A percentile compares a stretch with the other conserved stretches of the same genome.
Evolutionary conservation across 2,329 filamentous ascomycete species (phyloP).

Genomic region (Monilinia laxa): DNA sequence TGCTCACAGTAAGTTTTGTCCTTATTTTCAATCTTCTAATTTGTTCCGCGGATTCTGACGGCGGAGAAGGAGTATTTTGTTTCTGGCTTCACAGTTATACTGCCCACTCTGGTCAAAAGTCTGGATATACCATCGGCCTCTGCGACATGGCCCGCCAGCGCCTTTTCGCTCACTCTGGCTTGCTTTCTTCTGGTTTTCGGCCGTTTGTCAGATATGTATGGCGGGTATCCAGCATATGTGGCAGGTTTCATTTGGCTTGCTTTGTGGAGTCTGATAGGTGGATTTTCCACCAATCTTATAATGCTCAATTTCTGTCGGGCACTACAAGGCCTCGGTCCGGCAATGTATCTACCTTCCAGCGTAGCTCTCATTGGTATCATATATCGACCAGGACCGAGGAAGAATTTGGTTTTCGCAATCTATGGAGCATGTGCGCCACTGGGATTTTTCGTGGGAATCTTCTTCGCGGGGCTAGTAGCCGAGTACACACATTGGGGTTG

Average conservation of each 20-base stretch:
- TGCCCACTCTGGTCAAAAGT: constrained; percentile 62
- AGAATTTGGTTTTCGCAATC: constrained; percentile 62
- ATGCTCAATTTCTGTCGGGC: constrained; percentile 75
- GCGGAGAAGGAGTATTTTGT: constrained; percentile 59
- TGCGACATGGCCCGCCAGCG: constrained; percentile 63
- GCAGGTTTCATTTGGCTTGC: constrained; percentile 62
- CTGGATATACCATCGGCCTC: constrained; percentile 62
- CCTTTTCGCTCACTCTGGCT: constrained; percentile 57
- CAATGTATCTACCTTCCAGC: constrained; percentile 68
- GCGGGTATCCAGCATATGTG: constrained; percentile 60
- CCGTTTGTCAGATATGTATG: constrained; percentile 61
- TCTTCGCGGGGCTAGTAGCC: constrained; percentile 60
- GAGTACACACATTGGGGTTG: constrained; percentile 62
- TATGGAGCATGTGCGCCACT: constrained; percentile 56
- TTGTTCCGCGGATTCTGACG: constrained; percentile 1
- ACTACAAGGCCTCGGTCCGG: constrained; percentile 70
- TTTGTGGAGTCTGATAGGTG: constrained; percentile 66
- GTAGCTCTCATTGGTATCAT: constrained; percentile 64
- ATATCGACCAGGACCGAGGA: constrained; percentile 66
- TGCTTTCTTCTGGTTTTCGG: constrained; percentile 63
- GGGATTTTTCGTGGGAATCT: constrained; percentile 61
- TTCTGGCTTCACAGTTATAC: constrained; percentile 71
- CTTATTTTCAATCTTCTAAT: background rate
- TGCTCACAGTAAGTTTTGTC: constrained; percentile 49
- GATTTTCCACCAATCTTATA: constrained; percentile 64